Evolutionary conservation across 2,329 filamentous ascomycete species (phyloP).

Genomic region (Didymellaceae sp.): DNA sequence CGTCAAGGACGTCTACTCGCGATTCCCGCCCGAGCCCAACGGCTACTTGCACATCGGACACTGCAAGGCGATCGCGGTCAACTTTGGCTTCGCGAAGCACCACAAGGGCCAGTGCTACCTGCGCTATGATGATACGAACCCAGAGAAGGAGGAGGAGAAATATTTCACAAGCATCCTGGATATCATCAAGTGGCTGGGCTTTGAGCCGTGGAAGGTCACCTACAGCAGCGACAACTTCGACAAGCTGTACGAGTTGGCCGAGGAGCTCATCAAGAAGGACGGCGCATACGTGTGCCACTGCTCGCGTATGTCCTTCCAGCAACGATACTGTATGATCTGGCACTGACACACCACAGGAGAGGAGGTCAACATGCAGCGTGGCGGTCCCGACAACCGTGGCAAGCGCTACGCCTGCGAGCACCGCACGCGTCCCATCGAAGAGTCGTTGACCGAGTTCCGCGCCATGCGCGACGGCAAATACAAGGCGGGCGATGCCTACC

Average conservation of each 20-base stretch:
- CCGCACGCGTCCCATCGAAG: slow-evolving; percentile 74
- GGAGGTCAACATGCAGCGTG: slow-evolving; percentile 86
- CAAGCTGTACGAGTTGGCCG: slow-evolving; percentile 83
- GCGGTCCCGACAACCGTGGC: slow-evolving; percentile 72
- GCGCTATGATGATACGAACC: slow-evolving; percentile 94
- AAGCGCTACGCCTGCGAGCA: slow-evolving; percentile 82
- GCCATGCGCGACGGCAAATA: slow-evolving; percentile 94
- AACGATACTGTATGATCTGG: neutral
- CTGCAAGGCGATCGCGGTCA: slow-evolving; percentile 92
- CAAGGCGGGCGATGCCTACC: slow-evolving; percentile 78
- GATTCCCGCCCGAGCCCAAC: slow-evolving; percentile 72
- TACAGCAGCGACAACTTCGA: slow-evolving; percentile 92
- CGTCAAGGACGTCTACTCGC: slow-evolving; percentile 54
- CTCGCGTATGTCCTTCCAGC: slow-evolving; percentile 53
- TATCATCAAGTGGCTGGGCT: slow-evolving; percentile 85
- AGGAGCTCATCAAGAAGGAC: slow-evolving; percentile 77
- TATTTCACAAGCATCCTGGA: slow-evolving; percentile 92
- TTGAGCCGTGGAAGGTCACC: slow-evolving; percentile 79
- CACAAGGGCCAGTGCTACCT: slow-evolving; percentile 80
- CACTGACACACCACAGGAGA: slow-evolving; percentile 57
- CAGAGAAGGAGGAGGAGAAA: slow-evolving; percentile 86
- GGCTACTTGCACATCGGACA: slow-evolving; percentile 94
- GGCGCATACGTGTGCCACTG: slow-evolving; percentile 87
- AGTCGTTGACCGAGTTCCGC: slow-evolving; percentile 82
- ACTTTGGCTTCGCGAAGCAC: slow-evolving; percentile 90